Conservation (phyloP, 2,329 filamentous ascomycete species). For the Lachnellula subtilissima region DNA sequence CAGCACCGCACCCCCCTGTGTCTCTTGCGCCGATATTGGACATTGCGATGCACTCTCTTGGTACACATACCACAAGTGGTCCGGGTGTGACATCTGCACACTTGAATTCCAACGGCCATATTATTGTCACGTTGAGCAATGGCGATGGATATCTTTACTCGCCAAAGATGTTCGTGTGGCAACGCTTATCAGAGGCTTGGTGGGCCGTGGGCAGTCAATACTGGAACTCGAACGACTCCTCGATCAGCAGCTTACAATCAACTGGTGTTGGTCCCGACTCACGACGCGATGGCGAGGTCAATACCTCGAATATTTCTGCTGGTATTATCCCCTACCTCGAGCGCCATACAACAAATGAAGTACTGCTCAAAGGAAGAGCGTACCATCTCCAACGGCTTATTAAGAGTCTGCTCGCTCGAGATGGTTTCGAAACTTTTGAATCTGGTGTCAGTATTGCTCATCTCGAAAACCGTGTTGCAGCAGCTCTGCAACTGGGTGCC, state of each 20-base stretch:
- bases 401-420: slow-evolving; percentile 79
- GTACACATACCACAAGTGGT: slow-evolving; percentile 67
- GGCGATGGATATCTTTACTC: slow-evolving; percentile 93
- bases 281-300: slow-evolving; percentile 42
- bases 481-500: slow-evolving; percentile 76
- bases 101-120: slow-evolving; percentile 78
- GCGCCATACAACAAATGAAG: slow-evolving; percentile 89
- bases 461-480: slow-evolving; percentile 89
- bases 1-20: slow-evolving; percentile 81
- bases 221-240: slow-evolving; percentile 96
- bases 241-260: slow-evolving; percentile 73
- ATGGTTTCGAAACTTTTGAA: slow-evolving; percentile 90
- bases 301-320: slow-evolving; percentile 65
- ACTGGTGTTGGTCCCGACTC: slow-evolving; percentile 58
- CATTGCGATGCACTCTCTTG: slow-evolving; percentile 73
- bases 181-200: slow-evolving; percentile 93
- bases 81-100: slow-evolving; percentile 88
- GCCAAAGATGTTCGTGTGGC: slow-evolving; percentile 81
- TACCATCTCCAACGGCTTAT: slow-evolving; percentile 89
- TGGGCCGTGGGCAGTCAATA: slow-evolving; percentile 98
- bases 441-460: slow-evolving; percentile 89
- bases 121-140: slow-evolving; percentile 88
- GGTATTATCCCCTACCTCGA: slow-evolving; percentile 92
- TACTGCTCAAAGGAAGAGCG: slow-evolving; percentile 83
- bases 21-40: slow-evolving; percentile 87